Percentiles rank a stretch among this genome's conserved stretches.
Conservation (phyloP, 306 rosid species). For the Arachis stenosperma region DNA sequence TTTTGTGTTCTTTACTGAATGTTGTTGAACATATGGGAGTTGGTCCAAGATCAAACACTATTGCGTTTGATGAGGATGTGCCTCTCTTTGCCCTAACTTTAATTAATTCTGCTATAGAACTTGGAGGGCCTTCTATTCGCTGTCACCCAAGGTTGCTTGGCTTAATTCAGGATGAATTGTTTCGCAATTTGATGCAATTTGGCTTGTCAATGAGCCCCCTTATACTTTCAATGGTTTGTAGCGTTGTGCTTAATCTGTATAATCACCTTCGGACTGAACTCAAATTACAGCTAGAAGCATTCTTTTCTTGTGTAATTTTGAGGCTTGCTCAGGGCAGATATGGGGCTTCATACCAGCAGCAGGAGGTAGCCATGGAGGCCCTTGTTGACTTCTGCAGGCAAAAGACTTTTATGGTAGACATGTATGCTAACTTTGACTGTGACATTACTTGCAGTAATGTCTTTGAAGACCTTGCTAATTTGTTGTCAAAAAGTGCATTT, state of each 20-base stretch:
- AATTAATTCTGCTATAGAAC: conserved; percentile 88
- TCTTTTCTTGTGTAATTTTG: conserved; percentile 87
- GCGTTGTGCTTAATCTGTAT: conserved; percentile 78
- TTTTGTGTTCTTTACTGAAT: conserved; percentile 85
- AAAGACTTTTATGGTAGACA: conserved; percentile 85
- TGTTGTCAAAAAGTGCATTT: conserved; percentile 87
- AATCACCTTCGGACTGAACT: conserved; percentile 81
- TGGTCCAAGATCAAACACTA: conserved; percentile 76
- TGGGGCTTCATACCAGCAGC: conserved; percentile 92
- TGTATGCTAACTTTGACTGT: conserved; percentile 93
- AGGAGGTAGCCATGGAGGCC: conserved; percentile 95
- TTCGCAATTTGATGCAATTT: conserved; percentile 84
- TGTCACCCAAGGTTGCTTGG: conserved; percentile 77
- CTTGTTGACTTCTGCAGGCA: conserved; percentile 95
- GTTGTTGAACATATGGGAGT: conserved; percentile 72
- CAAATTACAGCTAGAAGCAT: conserved; percentile 85
- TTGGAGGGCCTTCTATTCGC: conserved; percentile 88
- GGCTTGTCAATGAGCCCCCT: conserved; percentile 84
- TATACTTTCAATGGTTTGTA: conserved; percentile 85
- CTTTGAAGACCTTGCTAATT: conserved; percentile 90
- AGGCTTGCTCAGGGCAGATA: conserved; percentile 88
- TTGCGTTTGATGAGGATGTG: conserved; percentile 90
- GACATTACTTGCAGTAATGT: conserved; percentile 95
- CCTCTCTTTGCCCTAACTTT: conserved; percentile 92
- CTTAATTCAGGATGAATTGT: conserved; percentile 87